Base-by-base conservation (phyloP, 495 filamentous ascomycete species). In the Aspergillus carlsbadensis region DNA sequence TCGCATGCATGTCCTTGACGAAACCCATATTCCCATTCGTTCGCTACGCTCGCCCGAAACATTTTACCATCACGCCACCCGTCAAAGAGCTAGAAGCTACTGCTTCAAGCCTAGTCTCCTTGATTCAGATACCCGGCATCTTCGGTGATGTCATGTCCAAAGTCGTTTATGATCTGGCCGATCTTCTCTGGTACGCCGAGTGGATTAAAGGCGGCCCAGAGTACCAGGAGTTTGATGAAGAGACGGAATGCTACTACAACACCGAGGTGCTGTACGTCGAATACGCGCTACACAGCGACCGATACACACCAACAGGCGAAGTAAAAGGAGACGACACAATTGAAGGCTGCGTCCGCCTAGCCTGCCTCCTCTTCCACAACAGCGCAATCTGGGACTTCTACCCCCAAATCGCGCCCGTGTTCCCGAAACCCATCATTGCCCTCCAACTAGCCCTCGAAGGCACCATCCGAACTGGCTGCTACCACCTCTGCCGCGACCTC, bases 271-370 rank as follows among this genome's bases (percentile, higher is more conserved):
- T 76, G 11, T 71, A 70, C 45, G 67, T 75, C 29, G 76, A 78
- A 56, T 76, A 78, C 52, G 60, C 67, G 7, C 70, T 78, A 2
- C 69, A 75, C 53, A 54, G 48, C 42, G 76, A 77, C 53, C 74
- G 76, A 10, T 88, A 85, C 61, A 85, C 81, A 0, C 70, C 83
- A 31, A 84, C 83, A 48, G 84, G 84, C 39, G 82, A 81, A 14
- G 76, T 83, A 10, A 82, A 80, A 49, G 84, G 83, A 10, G 76
- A 78, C 54, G 67, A 70, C 56, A 69, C 69, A 7, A 75, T 77
- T 59, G 74, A 77, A 52, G 76, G 76, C 46, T 72, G 71, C 56
- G 64, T 66, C 22, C 76, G 76, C 17, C 68, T 77, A 8, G 74
- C 74, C 17, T 71, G 70, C 41, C 66, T 78, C 2, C 56, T 76